Evolutionary conservation across 2,329 filamentous ascomycete genomes (phyloP).

Genomic region (Tolypocladium sp.): DNA sequence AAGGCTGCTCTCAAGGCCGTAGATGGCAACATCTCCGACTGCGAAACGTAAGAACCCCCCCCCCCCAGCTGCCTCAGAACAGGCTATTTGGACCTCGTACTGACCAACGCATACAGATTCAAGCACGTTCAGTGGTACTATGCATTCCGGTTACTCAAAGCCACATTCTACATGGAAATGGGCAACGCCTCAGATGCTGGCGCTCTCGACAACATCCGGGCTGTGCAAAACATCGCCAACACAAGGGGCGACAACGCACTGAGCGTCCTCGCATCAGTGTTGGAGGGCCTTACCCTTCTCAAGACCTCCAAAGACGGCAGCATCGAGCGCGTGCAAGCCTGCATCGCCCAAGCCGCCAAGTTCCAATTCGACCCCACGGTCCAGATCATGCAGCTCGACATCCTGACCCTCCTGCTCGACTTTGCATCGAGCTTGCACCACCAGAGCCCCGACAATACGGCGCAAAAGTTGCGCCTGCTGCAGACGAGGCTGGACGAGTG

Average conservation of each 20-base stretch:
- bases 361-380: conserved; percentile 58
- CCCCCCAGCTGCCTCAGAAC: background rate
- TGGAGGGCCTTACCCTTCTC: conserved; percentile 63
- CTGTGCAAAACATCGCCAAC: conserved; percentile 50
- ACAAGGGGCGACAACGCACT: conserved; percentile 54
- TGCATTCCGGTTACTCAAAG: conserved; percentile 65
- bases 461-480: conserved; percentile 52
- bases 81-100: background rate
- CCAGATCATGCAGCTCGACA: conserved; percentile 56
- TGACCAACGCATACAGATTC: conserved; percentile 29
- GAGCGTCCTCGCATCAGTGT: conserved; percentile 53
- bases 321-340: conserved; percentile 61
- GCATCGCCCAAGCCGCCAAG: conserved; percentile 64
- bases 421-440: conserved; percentile 60
- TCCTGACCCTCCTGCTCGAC: conserved; percentile 59
- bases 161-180: conserved; percentile 57
- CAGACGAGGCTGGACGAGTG: conserved; percentile 53
- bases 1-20: conserved; percentile 66
- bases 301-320: conserved; percentile 55
- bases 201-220: conserved; percentile 59
- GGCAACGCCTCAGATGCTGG: conserved; percentile 51
- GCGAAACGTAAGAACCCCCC: conserved; percentile 43
- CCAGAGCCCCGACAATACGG: conserved; percentile 46
- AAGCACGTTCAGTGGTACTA: conserved; percentile 67
- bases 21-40: conserved; percentile 60